These are phyloP conservation scores for Fusarium hostae DNA, from an alignment of 2,329 filamentous ascomycete genomes.

Conservation along the genomic window DNA sequence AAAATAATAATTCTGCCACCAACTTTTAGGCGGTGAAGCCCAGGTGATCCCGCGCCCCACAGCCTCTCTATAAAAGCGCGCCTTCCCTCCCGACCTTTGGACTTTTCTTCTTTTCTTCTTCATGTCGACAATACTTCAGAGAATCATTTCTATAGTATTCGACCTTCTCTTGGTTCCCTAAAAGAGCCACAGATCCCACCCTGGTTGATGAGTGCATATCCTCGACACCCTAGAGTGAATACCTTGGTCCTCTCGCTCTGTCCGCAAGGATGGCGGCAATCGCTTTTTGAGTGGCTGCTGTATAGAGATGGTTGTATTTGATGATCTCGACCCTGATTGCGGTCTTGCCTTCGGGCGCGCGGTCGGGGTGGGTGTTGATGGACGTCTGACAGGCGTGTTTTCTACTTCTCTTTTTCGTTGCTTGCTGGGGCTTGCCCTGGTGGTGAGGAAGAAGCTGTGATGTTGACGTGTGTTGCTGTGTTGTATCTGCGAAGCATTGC, in stretches of 20 bases:
- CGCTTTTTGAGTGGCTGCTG: conserved; percentile 55
- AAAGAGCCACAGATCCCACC: conserved; percentile 91
- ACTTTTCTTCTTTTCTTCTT: conserved; percentile 62
- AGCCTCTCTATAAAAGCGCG: conserved; percentile 27
- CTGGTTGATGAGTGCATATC: conserved; percentile 66
- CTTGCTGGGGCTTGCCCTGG: conserved; percentile 58
- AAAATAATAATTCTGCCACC: conserved; percentile 39
- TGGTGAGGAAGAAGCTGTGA: conserved; percentile 61
- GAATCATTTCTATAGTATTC: conserved; percentile 99
- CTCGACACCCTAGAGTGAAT: conserved; percentile 68
- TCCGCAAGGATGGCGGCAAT: conserved; percentile 66
- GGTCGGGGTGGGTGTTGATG: conserved; percentile 83
- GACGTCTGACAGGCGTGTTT: conserved; percentile 85
- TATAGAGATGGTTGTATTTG: conserved; percentile 82
- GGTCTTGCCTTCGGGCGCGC: conserved; percentile 81
- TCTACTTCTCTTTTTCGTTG: conserved; percentile 66
- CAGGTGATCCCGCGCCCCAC: conserved; percentile 35
- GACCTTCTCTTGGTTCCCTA: conserved; percentile 91
- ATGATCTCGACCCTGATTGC: conserved; percentile 88
- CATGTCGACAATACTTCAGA: conserved; percentile 74
- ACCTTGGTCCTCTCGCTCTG: conserved; percentile 44
- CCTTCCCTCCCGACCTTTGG: conserved; percentile 41
- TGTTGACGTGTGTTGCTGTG: background rate
- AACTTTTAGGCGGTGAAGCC: conserved; percentile 52
- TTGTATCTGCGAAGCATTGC: rapidly evolving